phyloP scores from a whole-genome alignment of 208 protist species.

The Crithidia thermophila region DNA sequence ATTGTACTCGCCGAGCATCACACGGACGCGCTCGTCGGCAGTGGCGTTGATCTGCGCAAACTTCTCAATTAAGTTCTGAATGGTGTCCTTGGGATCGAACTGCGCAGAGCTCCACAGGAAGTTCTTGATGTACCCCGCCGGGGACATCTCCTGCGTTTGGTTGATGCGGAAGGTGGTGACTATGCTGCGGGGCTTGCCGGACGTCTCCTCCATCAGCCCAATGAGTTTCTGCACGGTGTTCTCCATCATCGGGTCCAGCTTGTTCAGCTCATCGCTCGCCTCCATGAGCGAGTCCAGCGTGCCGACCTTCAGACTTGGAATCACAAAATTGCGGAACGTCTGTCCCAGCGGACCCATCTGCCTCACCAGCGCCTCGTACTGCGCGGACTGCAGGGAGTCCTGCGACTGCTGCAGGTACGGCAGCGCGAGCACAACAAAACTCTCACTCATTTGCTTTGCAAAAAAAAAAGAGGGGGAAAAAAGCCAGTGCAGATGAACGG shows the following conservation, averaged over 20 bases:
- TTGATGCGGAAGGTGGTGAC: conserved; percentile 87
- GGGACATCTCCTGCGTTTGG: conserved; percentile 84
- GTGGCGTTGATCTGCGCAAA: conserved; percentile 65
- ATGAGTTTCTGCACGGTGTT: conserved; percentile 80
- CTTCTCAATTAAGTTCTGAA: conserved; percentile 77
- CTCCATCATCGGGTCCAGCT: conserved; percentile 81
- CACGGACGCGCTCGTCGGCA: conserved; percentile 78
- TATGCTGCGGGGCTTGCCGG: conserved; percentile 67
- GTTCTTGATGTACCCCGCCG: conserved; percentile 85
- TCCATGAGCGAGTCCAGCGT: conserved; percentile 92
- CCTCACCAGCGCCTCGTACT: conserved; percentile 73
- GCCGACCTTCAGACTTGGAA: conserved; percentile 81
- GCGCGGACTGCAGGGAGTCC: conserved; percentile 64
- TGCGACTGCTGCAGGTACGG: conserved; percentile 72
- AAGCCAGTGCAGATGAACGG: no score
- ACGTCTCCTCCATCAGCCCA: conserved; percentile 81
- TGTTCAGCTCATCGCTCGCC: conserved; percentile 86
- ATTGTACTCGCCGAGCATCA: conserved; percentile 86
- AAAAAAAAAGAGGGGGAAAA: neutral
- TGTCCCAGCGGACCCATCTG: conserved; percentile 74
- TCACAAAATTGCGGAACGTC: conserved; percentile 75
- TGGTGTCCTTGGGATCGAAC: conserved; percentile 85
- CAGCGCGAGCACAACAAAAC: conserved; percentile 80
- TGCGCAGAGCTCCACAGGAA: conserved; percentile 85
- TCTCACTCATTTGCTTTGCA: conserved; percentile 66